Conservation (phyloP, 1,284 basidiomycete genomes). For the Anthracocystis setariae region DNA sequence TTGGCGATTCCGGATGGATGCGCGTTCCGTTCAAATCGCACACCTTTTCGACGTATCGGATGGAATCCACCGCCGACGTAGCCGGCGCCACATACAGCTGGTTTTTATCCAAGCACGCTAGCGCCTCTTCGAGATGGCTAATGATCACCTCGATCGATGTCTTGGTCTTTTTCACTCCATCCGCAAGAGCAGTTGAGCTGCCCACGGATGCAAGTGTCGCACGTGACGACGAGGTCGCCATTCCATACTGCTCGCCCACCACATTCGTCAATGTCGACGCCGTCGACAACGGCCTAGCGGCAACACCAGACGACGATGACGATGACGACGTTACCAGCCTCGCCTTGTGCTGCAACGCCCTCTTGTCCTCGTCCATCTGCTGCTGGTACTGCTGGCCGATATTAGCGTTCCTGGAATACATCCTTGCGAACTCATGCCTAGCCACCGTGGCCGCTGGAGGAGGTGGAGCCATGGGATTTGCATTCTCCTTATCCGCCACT, state of each 20-base stretch:
- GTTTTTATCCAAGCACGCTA: slow-evolving; percentile 75
- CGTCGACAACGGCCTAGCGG: slow-evolving; percentile 15
- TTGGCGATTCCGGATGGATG: slow-evolving; percentile 74
- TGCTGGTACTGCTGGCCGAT: background rate
- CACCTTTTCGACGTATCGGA: slow-evolving; percentile 19
- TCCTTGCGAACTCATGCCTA: slow-evolving; percentile 30
- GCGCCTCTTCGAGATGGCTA: slow-evolving; percentile 76
- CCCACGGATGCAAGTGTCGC: slow-evolving; percentile 33
- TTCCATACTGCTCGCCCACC: slow-evolving; percentile 10
- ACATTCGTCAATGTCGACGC: slow-evolving; percentile 8
- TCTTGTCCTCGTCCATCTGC: slow-evolving; percentile 8
- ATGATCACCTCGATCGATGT: slow-evolving; percentile 68
- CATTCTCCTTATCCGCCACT: slow-evolving; percentile 61
- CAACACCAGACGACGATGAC: background rate
- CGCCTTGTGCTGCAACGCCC: slow-evolving; percentile 51
- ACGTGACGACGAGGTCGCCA: slow-evolving; percentile 22
- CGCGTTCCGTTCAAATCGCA: slow-evolving; percentile 69
- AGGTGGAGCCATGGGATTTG: slow-evolving; percentile 44
- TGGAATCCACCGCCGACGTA: slow-evolving; percentile 22
- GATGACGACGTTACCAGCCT: slow-evolving; percentile 29
- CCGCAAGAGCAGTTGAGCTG: slow-evolving; percentile 25
- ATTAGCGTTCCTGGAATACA: slow-evolving; percentile 33
- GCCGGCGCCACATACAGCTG: slow-evolving; percentile 73
- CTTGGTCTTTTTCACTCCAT: slow-evolving; percentile 25
- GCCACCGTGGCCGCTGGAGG: slow-evolving; percentile 7